A percentile compares a stretch with the other conserved stretches of the same genome.
phyloP scores from a whole-genome alignment of 306 rosid genomes.

The Prunus persica region DNA sequence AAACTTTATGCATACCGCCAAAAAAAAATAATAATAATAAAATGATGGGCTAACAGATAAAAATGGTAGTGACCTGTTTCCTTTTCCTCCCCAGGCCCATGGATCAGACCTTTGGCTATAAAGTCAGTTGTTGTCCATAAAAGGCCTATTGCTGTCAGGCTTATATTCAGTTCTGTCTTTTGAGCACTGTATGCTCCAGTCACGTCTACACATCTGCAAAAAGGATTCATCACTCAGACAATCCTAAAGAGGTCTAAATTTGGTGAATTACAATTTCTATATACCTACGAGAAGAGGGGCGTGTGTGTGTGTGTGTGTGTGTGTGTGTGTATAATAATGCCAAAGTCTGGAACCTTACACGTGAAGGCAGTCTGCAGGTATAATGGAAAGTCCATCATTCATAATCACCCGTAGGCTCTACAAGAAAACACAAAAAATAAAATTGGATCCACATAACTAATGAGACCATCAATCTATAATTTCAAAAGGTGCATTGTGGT shows the following conservation, averaged over 20 bases:
- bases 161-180: conserved; percentile 92
- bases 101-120: conserved; percentile 75
- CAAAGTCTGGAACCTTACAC: conserved; percentile 58
- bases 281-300: neutral
- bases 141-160: conserved; percentile 91
- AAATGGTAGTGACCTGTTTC: conserved; percentile 53
- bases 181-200: conserved; percentile 97
- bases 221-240: conserved; percentile 25
- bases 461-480: neutral
- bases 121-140: conserved; percentile 95
- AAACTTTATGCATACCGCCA: neutral
- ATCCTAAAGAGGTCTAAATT: neutral
- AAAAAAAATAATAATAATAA: neutral
- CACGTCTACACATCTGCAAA: conserved; percentile 85
- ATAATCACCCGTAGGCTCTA: conserved; percentile 81
- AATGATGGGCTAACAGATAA: conserved; percentile 17
- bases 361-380: conserved; percentile 83
- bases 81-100: conserved; percentile 47
- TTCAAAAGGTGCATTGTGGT: neutral
- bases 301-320: neutral
- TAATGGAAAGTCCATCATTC: conserved; percentile 87
- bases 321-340: neutral
- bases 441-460: neutral
- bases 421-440: conserved; percentile 2
- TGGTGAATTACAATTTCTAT: neutral